phyloP scores from a whole-genome alignment of 306 rosid genomes.

The Elaeagnus macrophylla region DNA sequence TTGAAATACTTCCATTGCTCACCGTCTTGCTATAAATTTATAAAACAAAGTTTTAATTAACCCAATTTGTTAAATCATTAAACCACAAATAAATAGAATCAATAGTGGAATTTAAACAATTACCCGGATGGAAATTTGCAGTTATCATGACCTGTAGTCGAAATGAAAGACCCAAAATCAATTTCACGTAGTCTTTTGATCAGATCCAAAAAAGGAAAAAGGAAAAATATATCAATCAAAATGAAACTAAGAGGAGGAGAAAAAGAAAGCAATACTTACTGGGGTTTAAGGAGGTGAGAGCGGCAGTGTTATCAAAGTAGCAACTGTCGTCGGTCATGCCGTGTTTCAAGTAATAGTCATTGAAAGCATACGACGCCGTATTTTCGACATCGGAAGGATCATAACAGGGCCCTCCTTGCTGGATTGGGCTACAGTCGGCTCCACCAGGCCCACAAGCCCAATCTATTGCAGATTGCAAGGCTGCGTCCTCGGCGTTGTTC shows the following conservation, averaged over 20 bases:
- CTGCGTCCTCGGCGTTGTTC: slow-evolving; percentile 80
- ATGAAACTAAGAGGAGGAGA: too few species aligned
- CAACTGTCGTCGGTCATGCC: slow-evolving; percentile 70
- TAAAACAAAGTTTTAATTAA: too few species aligned
- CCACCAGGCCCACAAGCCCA: slow-evolving; percentile 94
- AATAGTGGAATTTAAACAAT: neutral
- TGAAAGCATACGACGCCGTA: slow-evolving; percentile 85
- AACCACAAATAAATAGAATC: too few species aligned
- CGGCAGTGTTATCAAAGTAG: slow-evolving; percentile 61
- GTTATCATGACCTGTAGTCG: slow-evolving; percentile 54
- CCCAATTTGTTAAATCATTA: too few species aligned
- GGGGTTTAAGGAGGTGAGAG: slow-evolving; percentile 67
- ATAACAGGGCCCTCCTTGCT: slow-evolving; percentile 69
- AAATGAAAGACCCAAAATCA: too few species aligned
- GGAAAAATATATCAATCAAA: too few species aligned
- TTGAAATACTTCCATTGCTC: too few species aligned
- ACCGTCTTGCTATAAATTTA: too few species aligned
- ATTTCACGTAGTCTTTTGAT: too few species aligned
- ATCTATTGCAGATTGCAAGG: slow-evolving; percentile 55
- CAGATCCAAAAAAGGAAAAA: too few species aligned
- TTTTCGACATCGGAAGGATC: slow-evolving; percentile 42
- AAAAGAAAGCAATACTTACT: slow-evolving; percentile 29
- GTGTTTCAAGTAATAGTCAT: slow-evolving; percentile 61
- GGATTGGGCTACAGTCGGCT: slow-evolving; percentile 70
- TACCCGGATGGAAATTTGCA: slow-evolving; percentile 91